Base-by-base conservation (phyloP, 345 rosid genomes). In the Populus davidiana region DNA sequence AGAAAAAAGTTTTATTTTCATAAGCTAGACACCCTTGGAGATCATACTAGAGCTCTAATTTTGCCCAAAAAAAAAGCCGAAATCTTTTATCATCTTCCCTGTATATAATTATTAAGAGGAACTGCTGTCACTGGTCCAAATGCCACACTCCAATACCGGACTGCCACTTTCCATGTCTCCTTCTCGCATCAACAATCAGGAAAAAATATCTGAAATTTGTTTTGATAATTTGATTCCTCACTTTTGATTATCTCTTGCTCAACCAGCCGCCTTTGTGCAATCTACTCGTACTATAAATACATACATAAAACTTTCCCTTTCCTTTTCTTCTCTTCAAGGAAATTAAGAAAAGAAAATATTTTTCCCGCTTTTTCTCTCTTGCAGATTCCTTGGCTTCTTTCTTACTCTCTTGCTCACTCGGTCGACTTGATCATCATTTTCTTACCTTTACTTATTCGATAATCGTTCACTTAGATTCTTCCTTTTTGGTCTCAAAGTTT, bases 301-400 rank as follows among this genome's bases (percentile, higher is more conserved):
- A 59, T 4, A 3, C 62, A n/a, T n/a, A 56, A 56, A 59, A 59
- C 16, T 59, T 59, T n/a, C 29, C 64, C 64, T 59, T 25, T 67
- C 38, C 43, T 12, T 70, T 67, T 63, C 67, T 56, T 76, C 76
- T 31, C 41, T 71, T 59, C 73, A 70, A 69, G 38, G 67, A 64
- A 66, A 74, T 33, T 67, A 14, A 43, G 13, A 39, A 33, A 33
- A 33, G 25, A 35, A 69, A 23, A 21, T 44, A 59, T 16, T 52
- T 78, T 75, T 77, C 77, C 80, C 44, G 38, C 74, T 39, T 61
- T 50, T 79, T 71, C 59, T 50, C 33, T 52, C 54, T 39, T 52
- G 1, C 52, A 12, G 56, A 39, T 62, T 29, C 38, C 12, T 8
- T 3, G 63, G 23, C 27, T 0, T 56, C 5, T 56, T 56, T 56